phyloP scores from a whole-genome alignment of 1,139 yeast genomes.

The Debaryomycetaceae sp. region DNA sequence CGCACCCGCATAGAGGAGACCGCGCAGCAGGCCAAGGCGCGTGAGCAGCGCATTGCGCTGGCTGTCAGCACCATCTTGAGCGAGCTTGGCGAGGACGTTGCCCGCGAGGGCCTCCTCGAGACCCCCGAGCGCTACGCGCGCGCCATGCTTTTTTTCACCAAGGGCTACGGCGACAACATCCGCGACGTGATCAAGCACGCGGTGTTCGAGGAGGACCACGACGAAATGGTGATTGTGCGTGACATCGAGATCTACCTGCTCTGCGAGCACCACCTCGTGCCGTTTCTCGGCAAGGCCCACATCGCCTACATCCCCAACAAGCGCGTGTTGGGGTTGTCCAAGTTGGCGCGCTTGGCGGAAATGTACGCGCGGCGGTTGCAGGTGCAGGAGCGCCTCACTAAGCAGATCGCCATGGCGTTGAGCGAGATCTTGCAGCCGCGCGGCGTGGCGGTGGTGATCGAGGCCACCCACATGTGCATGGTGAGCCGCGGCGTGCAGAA shows the following conservation, averaged over 20 bases:
- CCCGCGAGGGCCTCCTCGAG: slow-evolving; percentile 84
- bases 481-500: slow-evolving; percentile 97
- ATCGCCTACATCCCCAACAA: slow-evolving; percentile 96
- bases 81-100: slow-evolving; percentile 89
- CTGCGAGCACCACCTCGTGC: slow-evolving; percentile 97
- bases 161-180: slow-evolving; percentile 92
- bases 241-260: slow-evolving; percentile 89
- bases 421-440: slow-evolving; percentile 87
- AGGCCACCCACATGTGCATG: slow-evolving; percentile 99
- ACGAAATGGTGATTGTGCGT: slow-evolving; percentile 96
- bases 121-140: slow-evolving; percentile 96
- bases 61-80: slow-evolving; percentile 79
- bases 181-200: slow-evolving; percentile 90
- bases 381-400: slow-evolving; percentile 94
- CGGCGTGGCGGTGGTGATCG: slow-evolving; percentile 97
- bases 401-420: slow-evolving; percentile 95
- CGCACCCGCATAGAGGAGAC: slow-evolving; percentile 66
- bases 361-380: slow-evolving; percentile 94
- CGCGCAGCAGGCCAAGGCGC: slow-evolving; percentile 51
- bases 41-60: slow-evolving; percentile 73
- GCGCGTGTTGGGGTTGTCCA: slow-evolving; percentile 89
- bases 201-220: slow-evolving; percentile 96
- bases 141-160: slow-evolving; percentile 92
- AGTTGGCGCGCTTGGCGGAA: slow-evolving; percentile 91
- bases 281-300: slow-evolving; percentile 94